These are phyloP conservation scores for Acanthamoeba triangularis DNA, from an alignment of 208 protist genomes.

Conservation along the genomic window DNA sequence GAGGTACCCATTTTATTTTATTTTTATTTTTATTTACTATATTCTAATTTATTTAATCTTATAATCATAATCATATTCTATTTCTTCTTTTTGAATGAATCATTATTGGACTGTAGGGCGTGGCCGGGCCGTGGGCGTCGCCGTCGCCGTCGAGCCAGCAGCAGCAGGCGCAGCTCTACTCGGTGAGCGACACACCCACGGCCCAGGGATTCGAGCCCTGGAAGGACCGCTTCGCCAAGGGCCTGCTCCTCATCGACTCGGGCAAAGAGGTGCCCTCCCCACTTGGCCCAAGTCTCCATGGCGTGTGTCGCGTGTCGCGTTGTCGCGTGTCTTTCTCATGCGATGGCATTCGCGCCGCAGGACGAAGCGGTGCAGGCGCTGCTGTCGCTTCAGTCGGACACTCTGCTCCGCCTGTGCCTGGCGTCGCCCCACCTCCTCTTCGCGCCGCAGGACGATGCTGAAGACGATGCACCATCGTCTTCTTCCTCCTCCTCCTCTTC, in stretches of 20 bases:
- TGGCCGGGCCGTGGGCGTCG: not conserved
- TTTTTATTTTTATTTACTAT: not conserved
- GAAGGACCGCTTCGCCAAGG: conserved; percentile 47
- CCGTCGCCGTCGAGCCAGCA: not conserved
- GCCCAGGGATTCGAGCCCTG: not conserved
- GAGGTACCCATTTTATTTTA: not conserved
- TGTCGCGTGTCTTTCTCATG: not conserved
- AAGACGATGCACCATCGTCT: not conserved
- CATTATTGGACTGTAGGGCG: not conserved
- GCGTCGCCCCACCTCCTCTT: conserved; percentile 3
- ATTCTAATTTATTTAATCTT: not conserved
- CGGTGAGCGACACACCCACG: not conserved
- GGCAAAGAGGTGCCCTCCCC: not conserved
- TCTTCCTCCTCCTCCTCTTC: not conserved
- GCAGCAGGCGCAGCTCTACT: not conserved
- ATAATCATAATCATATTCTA: not conserved
- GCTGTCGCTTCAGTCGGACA: conserved; percentile 36
- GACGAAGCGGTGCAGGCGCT: conserved; percentile 27
- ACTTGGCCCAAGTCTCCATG: too few relatives aligned
- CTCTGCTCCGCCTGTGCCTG: conserved; percentile 30
- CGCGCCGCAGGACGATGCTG: not conserved
- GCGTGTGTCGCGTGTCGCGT: too few relatives aligned
- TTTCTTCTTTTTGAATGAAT: too few relatives aligned
- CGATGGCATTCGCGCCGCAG: not conserved
- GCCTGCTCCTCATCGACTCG: not conserved